These are phyloP conservation scores for Mycena latifolia DNA, from an alignment of 768 basidiomycete genomes.

Conservation along the genomic window DNA sequence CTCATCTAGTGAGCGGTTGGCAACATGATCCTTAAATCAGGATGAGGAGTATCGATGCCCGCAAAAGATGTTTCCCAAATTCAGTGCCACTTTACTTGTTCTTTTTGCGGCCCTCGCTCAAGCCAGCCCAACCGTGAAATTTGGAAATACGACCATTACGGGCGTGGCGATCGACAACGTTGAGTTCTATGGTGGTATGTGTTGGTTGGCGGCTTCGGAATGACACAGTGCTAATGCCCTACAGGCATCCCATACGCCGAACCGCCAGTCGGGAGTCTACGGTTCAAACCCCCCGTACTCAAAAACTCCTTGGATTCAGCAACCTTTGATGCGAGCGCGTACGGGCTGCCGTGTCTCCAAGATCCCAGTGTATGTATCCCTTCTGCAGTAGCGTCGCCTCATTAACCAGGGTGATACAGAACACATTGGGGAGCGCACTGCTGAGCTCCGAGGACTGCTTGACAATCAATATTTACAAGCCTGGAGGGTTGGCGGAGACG, in stretches of 20 bases:
- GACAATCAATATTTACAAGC: conserved; percentile 60
- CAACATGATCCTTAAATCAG: no score
- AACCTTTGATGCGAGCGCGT: conserved; percentile 45
- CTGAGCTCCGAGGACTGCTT: conserved; percentile 60
- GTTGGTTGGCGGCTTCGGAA: no score
- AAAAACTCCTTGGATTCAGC: conserved; percentile 31
- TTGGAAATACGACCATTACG: conserved; percentile 7
- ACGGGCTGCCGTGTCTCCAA: conserved; percentile 45
- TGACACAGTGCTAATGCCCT: background rate
- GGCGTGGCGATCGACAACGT: background rate
- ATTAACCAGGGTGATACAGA: no score
- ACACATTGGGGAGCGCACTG: background rate
- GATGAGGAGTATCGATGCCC: no score
- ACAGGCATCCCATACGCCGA: conserved; percentile 46
- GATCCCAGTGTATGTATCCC: conserved; percentile 31
- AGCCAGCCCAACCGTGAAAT: conserved; percentile 6
- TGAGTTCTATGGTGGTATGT: conserved; percentile 23
- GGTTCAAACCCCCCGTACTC: conserved; percentile 44
- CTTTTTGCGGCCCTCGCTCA: background rate
- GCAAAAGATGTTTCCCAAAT: conserved; percentile 8
- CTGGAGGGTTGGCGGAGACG: conserved; percentile 41
- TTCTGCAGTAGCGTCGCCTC: no score
- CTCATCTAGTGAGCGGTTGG: no score
- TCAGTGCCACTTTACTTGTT: conserved; percentile 1
- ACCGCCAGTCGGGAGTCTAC: conserved; percentile 44